Base-by-base conservation (phyloP, 805 yeast genomes). In the Torulaspora quercuum region DNA sequence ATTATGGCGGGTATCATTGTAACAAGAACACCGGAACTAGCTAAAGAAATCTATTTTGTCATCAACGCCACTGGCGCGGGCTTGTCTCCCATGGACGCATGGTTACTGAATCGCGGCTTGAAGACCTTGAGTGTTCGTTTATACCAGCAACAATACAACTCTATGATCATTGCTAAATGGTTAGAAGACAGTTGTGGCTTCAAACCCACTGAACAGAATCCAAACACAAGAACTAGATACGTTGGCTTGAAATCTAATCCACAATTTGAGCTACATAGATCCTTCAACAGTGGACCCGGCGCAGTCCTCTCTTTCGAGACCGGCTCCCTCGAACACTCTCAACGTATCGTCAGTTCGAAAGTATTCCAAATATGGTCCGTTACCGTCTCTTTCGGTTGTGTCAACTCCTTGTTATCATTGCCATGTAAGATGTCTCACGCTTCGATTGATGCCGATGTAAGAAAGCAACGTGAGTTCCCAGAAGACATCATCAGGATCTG, bases 341-440 rank as follows among this genome's bases (percentile, higher is more conserved):
- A 82, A 56, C 70, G 72, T 39, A 78, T 89, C 43, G 88, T 88
- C 16, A 90, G 84, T 49, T 68, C 72, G 29, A 78, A 90, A 14
- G 42, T 43, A 11, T 41, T 53, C 17, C 76, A 80, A 39, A 68
- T 90, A 25, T 89, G 82, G 68, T 86, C 89, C 25, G 86, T 89
- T 46, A 85, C 95, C 5, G 97, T 89, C 6, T 83, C 95, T 7
- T 89, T 89, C 64, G 97, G 97, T 14, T 83, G 95, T 60, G 95
- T 90, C 43, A 86, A 87, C 68, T 84, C 95, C 11, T 71, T 89
- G 56, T 86, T 89, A 40, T 86, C 95, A 25, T 75, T 89, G 80
- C 97, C 97, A 10, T 86, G 97, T 62, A 76, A 76, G 61, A 89
- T 89, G 97, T 85, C 95, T 5, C 97, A 89, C 57, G 97, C 97